Evolutionary conservation across 1,284 basidiomycete genomes (phyloP).

Genomic region (Ustilago nuda): DNA sequence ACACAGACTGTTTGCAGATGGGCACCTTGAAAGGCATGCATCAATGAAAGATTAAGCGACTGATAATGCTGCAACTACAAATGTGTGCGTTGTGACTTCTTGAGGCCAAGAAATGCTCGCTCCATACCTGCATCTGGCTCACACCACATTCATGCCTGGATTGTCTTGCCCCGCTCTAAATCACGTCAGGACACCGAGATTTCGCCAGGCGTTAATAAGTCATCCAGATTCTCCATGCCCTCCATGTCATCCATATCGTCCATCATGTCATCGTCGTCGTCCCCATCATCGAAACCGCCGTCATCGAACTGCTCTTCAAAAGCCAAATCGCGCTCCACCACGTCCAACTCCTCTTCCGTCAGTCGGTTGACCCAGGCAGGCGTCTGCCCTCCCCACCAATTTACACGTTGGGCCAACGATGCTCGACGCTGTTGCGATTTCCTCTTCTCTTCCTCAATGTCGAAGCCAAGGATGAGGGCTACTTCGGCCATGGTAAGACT

Average conservation of each 20-base stretch:
- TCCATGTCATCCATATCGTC: neutral
- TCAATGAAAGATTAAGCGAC: neutral
- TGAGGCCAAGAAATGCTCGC: neutral
- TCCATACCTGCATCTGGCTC: neutral
- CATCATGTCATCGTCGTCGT: conserved; percentile 6
- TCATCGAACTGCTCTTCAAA: conserved; percentile 9
- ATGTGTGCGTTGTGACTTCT: neutral
- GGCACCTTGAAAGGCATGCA: neutral
- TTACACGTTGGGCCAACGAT: conserved; percentile 12
- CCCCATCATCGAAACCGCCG: conserved; percentile 7
- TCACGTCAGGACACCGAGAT: neutral
- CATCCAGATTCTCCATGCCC: conserved; percentile 4
- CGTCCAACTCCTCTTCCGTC: conserved; percentile 14
- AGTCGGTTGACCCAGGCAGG: neutral
- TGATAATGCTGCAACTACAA: neutral
- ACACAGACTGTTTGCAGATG: neutral
- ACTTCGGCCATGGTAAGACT: conserved; percentile 46
- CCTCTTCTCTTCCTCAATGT: conserved; percentile 44
- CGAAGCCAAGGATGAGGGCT: conserved; percentile 46
- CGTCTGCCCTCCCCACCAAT: neutral
- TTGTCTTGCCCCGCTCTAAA: neutral
- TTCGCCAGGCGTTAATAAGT: neutral
- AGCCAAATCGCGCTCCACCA: conserved; percentile 20
- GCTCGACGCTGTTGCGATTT: conserved; percentile 20
- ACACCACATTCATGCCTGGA: neutral